These are phyloP conservation scores for Myxozyma vanderwaltii DNA, from an alignment of 805 yeast species.

Conservation along the genomic window DNA sequence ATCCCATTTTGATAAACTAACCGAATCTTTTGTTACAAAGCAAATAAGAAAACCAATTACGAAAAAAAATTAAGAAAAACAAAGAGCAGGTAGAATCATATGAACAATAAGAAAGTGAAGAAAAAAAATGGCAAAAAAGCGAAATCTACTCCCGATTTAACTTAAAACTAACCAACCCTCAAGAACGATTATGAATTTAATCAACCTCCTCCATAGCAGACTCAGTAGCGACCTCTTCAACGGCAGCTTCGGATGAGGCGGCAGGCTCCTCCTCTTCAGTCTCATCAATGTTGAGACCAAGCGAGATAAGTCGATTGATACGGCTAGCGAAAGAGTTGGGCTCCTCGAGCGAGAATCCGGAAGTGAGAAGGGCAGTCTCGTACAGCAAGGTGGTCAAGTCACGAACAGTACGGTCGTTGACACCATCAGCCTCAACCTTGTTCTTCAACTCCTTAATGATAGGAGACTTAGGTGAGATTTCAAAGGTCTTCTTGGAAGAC, in stretches of 20 bases:
- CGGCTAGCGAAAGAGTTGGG: conserved; percentile 97
- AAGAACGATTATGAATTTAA: conserved; percentile 44
- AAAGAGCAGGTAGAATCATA: neutral
- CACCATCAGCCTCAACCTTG: conserved; percentile 96
- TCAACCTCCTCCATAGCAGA: conserved; percentile 99
- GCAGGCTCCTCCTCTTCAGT: conserved; percentile 55
- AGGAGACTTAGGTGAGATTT: conserved; percentile 94
- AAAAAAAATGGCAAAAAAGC: neutral
- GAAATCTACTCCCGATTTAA: conserved; percentile 5
- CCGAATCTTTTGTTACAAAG: conserved; percentile 4
- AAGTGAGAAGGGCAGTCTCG: conserved; percentile 97
- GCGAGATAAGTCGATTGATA: conserved; percentile 96
- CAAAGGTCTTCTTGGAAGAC: conserved; percentile 99
- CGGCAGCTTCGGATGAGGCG: conserved; percentile 52
- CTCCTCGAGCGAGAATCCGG: conserved; percentile 98
- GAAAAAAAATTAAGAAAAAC: neutral
- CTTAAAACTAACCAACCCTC: neutral
- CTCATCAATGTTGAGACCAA: conserved; percentile 97
- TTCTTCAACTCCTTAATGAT: conserved; percentile 93
- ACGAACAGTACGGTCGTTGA: conserved; percentile 97
- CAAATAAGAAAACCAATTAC: neutral
- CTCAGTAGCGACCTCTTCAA: conserved; percentile 72
- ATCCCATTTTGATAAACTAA: conserved; percentile 7
- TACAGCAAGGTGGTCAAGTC: conserved; percentile 93
- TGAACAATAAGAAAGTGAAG: neutral